Evolutionary conservation across 202 grass and related monocot species (phyloP), one percentile per base, ranked within the genome.

Genomic region (Panicum hallii): DNA sequence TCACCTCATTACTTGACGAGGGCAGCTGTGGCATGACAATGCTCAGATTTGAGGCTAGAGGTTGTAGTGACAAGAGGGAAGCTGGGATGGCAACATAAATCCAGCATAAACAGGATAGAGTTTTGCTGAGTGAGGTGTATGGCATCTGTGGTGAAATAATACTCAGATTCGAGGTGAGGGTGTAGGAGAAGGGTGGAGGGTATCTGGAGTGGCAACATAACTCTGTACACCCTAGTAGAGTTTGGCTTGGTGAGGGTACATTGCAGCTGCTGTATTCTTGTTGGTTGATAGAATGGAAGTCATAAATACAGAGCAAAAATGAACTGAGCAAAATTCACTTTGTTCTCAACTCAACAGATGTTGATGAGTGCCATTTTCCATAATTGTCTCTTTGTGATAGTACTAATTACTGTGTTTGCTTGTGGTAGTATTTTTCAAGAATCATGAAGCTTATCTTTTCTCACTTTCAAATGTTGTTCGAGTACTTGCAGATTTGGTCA

Each of bases 401-500:
- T 56, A 38, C 16, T 53, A 54, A 48, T 9, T 5, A 65, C 32
- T 14, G 2, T 17, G 6, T 38, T 65, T 8, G 13, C 41, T 56
- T 42, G 11, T 75, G 16, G 4, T 75, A 1, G 9, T 56, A 75
- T 54, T 40, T 23, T 56, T 55, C 15, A 56, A 22, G 32, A 57
- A 42, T 22, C n/a, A 42, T 0, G 2, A 57, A 42, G 20, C 38
- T 69, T 57, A 20, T 56, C 9, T 23, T 46, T 72, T 72, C 6
- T 40, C 3, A 56, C 50, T 40, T 75, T 34, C 30, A 38, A 56
- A 55, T 74, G 16, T n/a, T 74, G 7, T 74, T 36, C 54, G 12
- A 32, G 9, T 52, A 87, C 55, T 79, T 79, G 87, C 91, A 99
- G 93, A 88, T 99, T 99, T 74, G 91, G 92, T 63, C 93, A 99